These are phyloP conservation scores for Aspergillus cavernicola DNA, from an alignment of 495 filamentous ascomycete species.

Conservation along the genomic window DNA sequence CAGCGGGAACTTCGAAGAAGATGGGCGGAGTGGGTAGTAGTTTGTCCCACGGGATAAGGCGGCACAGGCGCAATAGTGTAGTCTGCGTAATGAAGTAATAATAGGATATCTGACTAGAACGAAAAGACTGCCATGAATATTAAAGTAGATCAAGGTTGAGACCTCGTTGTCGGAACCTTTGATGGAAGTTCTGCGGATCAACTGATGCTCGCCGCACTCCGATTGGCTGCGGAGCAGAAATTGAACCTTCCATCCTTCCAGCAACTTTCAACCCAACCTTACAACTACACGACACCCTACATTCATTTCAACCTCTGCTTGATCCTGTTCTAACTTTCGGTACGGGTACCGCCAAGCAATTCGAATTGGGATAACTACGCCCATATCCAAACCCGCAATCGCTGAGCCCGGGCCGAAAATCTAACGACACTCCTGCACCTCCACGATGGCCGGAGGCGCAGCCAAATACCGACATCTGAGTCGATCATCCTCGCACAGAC, in stretches of 20 bases:
- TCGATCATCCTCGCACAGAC: conserved; percentile 78
- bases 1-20: neutral
- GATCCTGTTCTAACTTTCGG: no score
- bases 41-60: no score
- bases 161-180: neutral
- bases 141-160: neutral
- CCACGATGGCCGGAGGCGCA: conserved; percentile 70
- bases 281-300: no score
- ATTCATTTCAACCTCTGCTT: no score
- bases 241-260: conserved; percentile 36
- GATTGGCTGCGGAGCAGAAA: conserved; percentile 36
- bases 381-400: conserved; percentile 14
- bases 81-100: neutral
- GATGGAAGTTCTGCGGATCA: conserved; percentile 20
- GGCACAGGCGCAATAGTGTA: neutral
- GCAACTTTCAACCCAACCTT: no score
- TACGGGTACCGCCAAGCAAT: no score
- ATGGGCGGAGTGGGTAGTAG: no score
- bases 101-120: neutral
- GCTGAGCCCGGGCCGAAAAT: neutral
- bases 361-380: no score
- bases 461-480: conserved; percentile 82
- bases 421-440: neutral
- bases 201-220: conserved; percentile 33
- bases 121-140: neutral